phyloP scores from a whole-genome alignment of 129 eudicot species.

The Ambrosia trifida region DNA sequence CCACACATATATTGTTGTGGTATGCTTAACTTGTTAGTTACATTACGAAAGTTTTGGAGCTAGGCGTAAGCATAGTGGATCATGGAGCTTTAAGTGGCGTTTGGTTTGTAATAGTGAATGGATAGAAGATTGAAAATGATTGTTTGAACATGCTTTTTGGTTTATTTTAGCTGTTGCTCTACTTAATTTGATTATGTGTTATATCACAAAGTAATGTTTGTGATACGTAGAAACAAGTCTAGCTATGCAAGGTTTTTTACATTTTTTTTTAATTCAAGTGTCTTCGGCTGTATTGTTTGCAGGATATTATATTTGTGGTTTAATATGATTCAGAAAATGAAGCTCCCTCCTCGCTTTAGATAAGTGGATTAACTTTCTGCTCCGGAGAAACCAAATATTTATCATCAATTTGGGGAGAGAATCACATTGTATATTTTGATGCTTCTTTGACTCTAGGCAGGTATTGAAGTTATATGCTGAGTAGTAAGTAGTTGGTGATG shows the following conservation, averaged over 20 bases:
- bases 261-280: conserved; percentile 12
- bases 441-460: no score
- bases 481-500: no score
- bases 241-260: conserved; percentile 9
- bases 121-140: background rate
- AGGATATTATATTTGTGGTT: conserved; percentile 21
- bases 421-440: conserved; percentile 25
- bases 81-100: background rate
- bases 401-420: conserved; percentile 29
- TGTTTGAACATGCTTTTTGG: no score
- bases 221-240: background rate
- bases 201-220: conserved; percentile 11
- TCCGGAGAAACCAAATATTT: conserved; percentile 22
- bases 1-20: background rate
- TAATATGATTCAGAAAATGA: conserved; percentile 24
- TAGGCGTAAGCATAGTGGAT: background rate
- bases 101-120: background rate
- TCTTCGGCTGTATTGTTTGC: conserved; percentile 13
- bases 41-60: background rate
- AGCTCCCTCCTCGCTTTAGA: conserved; percentile 20
- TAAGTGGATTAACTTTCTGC: conserved; percentile 26
- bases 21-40: background rate
- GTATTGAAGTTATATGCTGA: no score
- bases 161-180: conserved; percentile 6
- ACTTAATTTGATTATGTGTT: conserved; percentile 12